A percentile compares a stretch with the other conserved stretches of the same genome.
Conservation (phyloP, 257 asterid genomes). For the Verbascum thapsus region DNA sequence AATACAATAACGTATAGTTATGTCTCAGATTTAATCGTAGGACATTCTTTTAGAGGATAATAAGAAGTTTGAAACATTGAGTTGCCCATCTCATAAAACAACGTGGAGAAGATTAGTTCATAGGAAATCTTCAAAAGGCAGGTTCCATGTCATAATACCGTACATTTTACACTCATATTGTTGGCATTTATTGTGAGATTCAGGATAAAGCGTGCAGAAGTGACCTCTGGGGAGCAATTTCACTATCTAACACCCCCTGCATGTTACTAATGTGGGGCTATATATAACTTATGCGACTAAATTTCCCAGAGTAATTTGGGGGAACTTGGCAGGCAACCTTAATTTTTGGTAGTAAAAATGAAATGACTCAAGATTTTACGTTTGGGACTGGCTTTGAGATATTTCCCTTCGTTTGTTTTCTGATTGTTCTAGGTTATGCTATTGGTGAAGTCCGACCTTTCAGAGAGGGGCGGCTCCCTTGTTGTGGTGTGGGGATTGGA, state of each 20-base stretch:
- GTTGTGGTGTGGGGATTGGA: slow-evolving; percentile 91
- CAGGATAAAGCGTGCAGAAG: neutral
- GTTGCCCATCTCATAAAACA: neutral
- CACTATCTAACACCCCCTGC: neutral
- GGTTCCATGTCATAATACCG: neutral
- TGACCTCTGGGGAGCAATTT: slow-evolving; percentile 2
- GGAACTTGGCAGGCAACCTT: slow-evolving; percentile 8
- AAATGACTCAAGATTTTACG: neutral
- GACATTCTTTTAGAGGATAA: neutral
- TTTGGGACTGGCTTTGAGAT: neutral
- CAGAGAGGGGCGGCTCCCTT: slow-evolving; percentile 77
- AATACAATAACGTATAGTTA: neutral
- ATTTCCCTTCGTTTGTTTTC: neutral
- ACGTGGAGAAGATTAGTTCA: neutral
- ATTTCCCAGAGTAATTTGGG: neutral
- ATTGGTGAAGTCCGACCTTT: slow-evolving; percentile 50
- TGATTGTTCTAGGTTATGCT: slow-evolving; percentile 60
- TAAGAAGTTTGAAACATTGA: neutral
- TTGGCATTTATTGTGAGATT: neutral
- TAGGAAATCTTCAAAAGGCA: neutral
- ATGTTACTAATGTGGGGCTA: neutral
- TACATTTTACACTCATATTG: neutral
- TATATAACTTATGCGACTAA: neutral
- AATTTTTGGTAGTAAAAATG: neutral
- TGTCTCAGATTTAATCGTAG: neutral